A percentile compares a stretch with the other conserved stretches of the same genome.
These are phyloP conservation scores for Podaxis pistillaris DNA, from an alignment of 768 basidiomycete species.

Conservation along the genomic window DNA sequence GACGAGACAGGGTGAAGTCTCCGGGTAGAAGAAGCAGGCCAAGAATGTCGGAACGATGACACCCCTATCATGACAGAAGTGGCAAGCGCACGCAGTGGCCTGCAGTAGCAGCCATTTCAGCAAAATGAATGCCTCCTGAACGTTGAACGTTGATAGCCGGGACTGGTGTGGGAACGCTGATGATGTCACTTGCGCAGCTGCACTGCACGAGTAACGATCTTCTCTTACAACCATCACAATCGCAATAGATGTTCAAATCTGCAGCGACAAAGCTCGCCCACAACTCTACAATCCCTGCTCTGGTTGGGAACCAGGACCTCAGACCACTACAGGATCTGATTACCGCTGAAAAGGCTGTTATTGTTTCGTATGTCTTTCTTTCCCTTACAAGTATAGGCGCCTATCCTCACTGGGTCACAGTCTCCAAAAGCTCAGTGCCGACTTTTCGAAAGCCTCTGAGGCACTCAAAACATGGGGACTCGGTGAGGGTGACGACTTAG, in stretches of 20 bases:
- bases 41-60: too few species aligned
- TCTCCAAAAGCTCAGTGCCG: slow-evolving; percentile 62
- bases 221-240: background rate
- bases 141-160: background rate
- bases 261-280: slow-evolving; percentile 86
- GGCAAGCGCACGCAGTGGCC: too few species aligned
- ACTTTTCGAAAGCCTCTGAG: slow-evolving; percentile 70
- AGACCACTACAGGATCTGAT: slow-evolving; percentile 86
- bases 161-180: background rate
- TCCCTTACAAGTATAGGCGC: background rate
- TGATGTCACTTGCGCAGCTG: background rate
- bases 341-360: slow-evolving; percentile 80
- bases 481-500: slow-evolving; percentile 82
- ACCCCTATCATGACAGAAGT: too few species aligned
- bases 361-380: slow-evolving; percentile 55
- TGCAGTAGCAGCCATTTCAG: too few species aligned
- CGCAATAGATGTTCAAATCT: slow-evolving; percentile 62
- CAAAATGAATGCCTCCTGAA: too few species aligned
- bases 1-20: too few species aligned
- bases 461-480: slow-evolving; percentile 70
- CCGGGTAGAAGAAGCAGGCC: too few species aligned
- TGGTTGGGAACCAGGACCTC: slow-evolving; percentile 73
- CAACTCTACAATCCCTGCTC: slow-evolving; percentile 75
- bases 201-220: background rate
- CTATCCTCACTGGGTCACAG: slow-evolving; percentile 29